Evolutionary conservation across 1,284 basidiomycete species (phyloP), one percentile per base, ranked within the genome.

Genomic region (Ustilago loliicola): DNA sequence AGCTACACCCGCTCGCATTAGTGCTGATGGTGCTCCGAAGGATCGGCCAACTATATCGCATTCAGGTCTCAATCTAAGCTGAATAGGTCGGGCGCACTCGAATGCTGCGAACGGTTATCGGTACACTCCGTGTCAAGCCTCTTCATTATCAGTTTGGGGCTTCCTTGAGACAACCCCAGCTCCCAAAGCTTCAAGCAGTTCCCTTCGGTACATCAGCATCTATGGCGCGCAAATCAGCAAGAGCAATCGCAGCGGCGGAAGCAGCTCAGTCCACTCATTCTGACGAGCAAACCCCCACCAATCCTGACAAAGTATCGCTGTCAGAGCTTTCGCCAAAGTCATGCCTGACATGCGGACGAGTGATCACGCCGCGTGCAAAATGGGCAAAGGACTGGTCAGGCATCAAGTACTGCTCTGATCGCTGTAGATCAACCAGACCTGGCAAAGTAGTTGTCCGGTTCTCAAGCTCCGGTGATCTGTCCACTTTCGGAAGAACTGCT

Each of bases 361-460:
- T 77, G 30, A 81, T 82, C 52, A 82, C 80, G 4, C 80, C 80
- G n/a, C 58, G 80, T 10, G 70, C 77, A 15, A 82, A 81, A 25
- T 82, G 80, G 80, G 66, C 71, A 4, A 69, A 68, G 29, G 66
- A 81, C 51, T 82, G 80, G 80, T 36, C 29, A 13, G 59, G 47
- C 9, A 82, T 82, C 64, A 76, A 75, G 64, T 69, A 66, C 23
- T 82, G 80, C 51, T 80, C 77, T 8, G 74, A 77, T 56, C 45
- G 74, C 1, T 82, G 80, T 50, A 50, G 66, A 0, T 34, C 48
- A 1, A 71, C 64, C 0, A 25, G 71, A 0, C 72, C 72, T 0
- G 77, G 68, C 9, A 69, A 52, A n/a, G 17, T 78, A 0, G 45
- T 62, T 10, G 64, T 36, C 13, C 48, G 15, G 0, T 70, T 66